Percentiles rank a stretch among this genome's conserved stretches.
Conservation (phyloP, 2,329 filamentous ascomycete genomes). For the Myriosclerotinia curreyana region DNA sequence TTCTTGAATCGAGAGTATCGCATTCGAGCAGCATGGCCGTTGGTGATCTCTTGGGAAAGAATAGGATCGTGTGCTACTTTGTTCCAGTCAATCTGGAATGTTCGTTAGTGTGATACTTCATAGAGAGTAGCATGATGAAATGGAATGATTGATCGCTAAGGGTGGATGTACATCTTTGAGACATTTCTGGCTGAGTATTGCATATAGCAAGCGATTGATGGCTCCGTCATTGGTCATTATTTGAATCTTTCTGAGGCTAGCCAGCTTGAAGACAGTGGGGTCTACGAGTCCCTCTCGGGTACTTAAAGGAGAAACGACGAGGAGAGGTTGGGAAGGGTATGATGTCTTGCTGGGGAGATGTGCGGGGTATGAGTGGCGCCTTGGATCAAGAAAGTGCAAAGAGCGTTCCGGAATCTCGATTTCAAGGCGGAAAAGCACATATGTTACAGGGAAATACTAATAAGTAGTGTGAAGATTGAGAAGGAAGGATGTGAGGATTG, state of each 20-base stretch:
- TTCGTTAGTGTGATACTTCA: constrained; percentile 17
- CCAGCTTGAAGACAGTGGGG: constrained; percentile 29
- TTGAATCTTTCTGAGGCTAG: constrained; percentile 40
- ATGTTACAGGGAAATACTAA: constrained; percentile 19
- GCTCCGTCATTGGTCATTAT: constrained; percentile 47
- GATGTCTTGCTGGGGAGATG: background rate
- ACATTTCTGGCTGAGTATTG: constrained; percentile 54
- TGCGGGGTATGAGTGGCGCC: too few species aligned
- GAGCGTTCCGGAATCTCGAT: background rate
- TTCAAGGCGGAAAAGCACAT: constrained; percentile 17
- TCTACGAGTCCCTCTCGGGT: background rate
- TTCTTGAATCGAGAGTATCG: constrained; percentile 53
- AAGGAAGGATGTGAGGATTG: constrained; percentile 26
- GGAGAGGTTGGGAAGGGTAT: background rate
- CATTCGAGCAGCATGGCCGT: constrained; percentile 57
- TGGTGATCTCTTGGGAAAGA: constrained; percentile 47
- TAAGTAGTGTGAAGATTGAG: constrained; percentile 28
- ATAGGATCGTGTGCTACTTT: constrained; percentile 45
- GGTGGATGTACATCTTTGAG: constrained; percentile 46
- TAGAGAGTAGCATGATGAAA: background rate
- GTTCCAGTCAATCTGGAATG: constrained; percentile 51
- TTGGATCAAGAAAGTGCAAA: background rate
- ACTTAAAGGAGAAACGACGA: background rate
- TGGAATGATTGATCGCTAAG: background rate
- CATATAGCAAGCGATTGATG: constrained; percentile 52